Evolutionary conservation across 2,329 filamentous ascomycete species (phyloP).

Genomic region (Fusarium zealandicum): DNA sequence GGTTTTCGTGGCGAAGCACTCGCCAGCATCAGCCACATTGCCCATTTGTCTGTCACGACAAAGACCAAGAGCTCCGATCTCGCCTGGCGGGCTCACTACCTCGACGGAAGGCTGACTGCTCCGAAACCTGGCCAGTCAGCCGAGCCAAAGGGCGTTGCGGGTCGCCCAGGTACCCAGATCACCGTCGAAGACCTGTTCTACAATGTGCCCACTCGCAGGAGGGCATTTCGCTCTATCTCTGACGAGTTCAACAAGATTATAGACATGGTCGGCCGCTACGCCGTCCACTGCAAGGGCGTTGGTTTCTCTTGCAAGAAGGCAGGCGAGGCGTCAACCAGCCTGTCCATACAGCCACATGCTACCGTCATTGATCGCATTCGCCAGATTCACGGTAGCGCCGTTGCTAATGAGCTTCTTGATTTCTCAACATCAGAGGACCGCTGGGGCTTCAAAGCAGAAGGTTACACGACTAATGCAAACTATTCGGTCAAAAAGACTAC

Average conservation of each 20-base stretch:
- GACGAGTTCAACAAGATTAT: conserved; percentile 99
- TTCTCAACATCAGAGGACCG: conserved; percentile 75
- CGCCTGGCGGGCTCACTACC: conserved; percentile 90
- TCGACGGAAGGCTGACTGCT: conserved; percentile 80
- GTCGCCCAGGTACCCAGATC: conserved; percentile 90
- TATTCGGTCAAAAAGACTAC: conserved; percentile 91
- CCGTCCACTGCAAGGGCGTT: conserved; percentile 89
- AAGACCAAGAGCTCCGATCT: conserved; percentile 87
- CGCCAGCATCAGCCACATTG: conserved; percentile 97
- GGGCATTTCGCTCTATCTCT: conserved; percentile 87
- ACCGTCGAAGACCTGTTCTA: conserved; percentile 97
- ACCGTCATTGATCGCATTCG: conserved; percentile 83
- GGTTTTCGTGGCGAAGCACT: conserved; percentile 97
- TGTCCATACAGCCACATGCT: conserved; percentile 79
- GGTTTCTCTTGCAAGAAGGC: conserved; percentile 97
- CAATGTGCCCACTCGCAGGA: conserved; percentile 87
- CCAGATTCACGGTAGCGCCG: conserved; percentile 82
- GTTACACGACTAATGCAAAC: conserved; percentile 90
- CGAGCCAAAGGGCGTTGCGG: conserved; percentile 87
- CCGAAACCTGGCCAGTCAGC: conserved; percentile 86
- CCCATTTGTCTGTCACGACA: conserved; percentile 93
- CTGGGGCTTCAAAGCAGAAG: conserved; percentile 84
- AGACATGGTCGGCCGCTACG: conserved; percentile 91
- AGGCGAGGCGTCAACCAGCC: conserved; percentile 82
- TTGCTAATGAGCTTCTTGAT: conserved; percentile 87